Base-by-base conservation (phyloP, 2,329 filamentous ascomycete species). In the Ceratocystis smalleyi region DNA sequence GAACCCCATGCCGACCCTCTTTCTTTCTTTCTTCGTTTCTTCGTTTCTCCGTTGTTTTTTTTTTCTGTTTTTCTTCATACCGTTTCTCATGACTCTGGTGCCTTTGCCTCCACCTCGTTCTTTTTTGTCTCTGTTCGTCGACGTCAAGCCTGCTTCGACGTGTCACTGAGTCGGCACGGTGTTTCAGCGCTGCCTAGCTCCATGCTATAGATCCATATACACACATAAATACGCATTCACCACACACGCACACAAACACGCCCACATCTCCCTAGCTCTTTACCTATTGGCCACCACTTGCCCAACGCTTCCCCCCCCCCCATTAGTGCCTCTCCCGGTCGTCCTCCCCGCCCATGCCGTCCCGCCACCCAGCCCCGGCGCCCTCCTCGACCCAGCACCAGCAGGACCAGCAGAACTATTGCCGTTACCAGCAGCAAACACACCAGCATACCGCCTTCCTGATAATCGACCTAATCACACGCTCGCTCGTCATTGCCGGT, bases 401-500 rank as follows among this genome's bases (percentile, higher is more conserved):
- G 24, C 59, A 17, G 17, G 19, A 32, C 43, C 61, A 63, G 32
- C 61, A 55, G 6, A 63, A 40, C 1, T 15, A 40, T 15, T 40
- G 35, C 35, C 35, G 35, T 15, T 40, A 40, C 40, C 30, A 32
- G 5, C 17, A 22, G 27, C 27, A 30, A 22, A 43, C 17, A 15
- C 35, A 32, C 43, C 61, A 63, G 12, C 19, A 55, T 19, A 63
- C 47, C 3, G 61, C 61, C 43, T 55, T 63, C 32, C 61, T 49
- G 17, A 63, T 63, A 24, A n/a, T 63, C 45, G 61, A 63, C 35
- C 27, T 63, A n/a, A 40, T 35, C 24, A 55, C 47, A 15, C 61
- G 61, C 43, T 63, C 61, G 27, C 61, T 63, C 47, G 61, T 63
- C 10, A 24, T 63, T 10, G 61, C 61, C 17, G 61, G 30, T 17